Base-by-base conservation (phyloP, 495 filamentous ascomycete species). In the Hypomontagnella monticulosa region DNA sequence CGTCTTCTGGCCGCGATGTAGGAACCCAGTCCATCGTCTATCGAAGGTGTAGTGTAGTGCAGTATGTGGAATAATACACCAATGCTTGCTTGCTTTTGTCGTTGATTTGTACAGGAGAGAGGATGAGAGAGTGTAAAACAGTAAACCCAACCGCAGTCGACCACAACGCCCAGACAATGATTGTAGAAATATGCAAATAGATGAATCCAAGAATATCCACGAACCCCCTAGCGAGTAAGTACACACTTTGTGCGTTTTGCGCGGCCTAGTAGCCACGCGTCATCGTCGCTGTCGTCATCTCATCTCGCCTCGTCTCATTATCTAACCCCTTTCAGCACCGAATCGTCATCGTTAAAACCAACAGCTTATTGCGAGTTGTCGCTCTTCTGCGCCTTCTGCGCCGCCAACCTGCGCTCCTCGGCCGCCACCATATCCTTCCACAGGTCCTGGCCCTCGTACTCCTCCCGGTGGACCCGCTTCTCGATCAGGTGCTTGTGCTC, bases 401-500 rank as follows among this genome's bases (percentile, higher is more conserved):
- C 80, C 30, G 80, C 85, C 38, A 91, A 71, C 30, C 88, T 80
- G 70, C 82, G 79, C 83, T 93, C 90, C 81, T 93, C 91, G 42
- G 89, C 83, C 58, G 82, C 89, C 58, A 93, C 89, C 90, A 92
- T 93, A 67, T 92, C 90, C 80, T 88, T 90, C 93, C 93, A 97
- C 63, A 96, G 81, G 76, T 97, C 91, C 76, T 93, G 91, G 32
- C 89, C 88, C 74, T 83, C 79, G 79, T 92, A 89, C 41, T 86
- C 81, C 84, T 93, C 85, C 76, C 88, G 83, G 70, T 89, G 86
- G 34, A 88, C 83, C 73, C 76, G 80, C 85, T 90, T 91, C 82
- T 89, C 86, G 67, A 89, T 86, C 74, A 90, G 64, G 65, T 88
- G 80, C 84, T 89, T 88, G 71, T 91, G 89, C 71, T 82, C 83